These are phyloP conservation scores for Fusarium begoniae DNA, from an alignment of 2,329 filamentous ascomycete genomes.

Conservation along the genomic window DNA sequence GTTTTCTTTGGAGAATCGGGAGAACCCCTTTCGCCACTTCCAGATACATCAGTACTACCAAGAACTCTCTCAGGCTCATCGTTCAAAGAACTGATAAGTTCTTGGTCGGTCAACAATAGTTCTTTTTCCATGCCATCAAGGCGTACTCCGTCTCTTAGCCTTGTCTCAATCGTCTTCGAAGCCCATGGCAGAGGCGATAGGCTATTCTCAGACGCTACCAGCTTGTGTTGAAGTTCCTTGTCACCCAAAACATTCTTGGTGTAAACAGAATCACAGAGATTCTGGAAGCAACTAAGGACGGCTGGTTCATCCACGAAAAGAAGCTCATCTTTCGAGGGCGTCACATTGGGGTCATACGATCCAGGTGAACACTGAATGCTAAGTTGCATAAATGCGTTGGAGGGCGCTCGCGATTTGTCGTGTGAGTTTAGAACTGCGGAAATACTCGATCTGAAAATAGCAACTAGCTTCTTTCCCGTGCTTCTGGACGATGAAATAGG, in stretches of 20 bases:
- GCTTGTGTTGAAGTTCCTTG: not conserved
- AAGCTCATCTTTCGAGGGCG: constrained; percentile 77
- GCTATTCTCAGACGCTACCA: not conserved
- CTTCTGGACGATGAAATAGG: constrained; percentile 67
- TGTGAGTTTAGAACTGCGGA: constrained; percentile 38
- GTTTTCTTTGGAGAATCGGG: not conserved
- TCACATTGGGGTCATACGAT: constrained; percentile 77
- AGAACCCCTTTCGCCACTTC: not conserved
- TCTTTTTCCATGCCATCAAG: not conserved
- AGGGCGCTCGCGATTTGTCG: constrained; percentile 44
- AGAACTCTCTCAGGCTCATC: constrained; percentile 8
- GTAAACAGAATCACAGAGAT: constrained; percentile 55
- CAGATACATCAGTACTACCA: not conserved
- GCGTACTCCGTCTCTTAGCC: not conserved
- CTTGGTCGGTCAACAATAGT: not conserved
- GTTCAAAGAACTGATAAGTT: constrained; percentile 22
- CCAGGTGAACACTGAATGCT: constrained; percentile 68
- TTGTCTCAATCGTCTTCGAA: not conserved
- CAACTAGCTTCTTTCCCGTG: constrained; percentile 66
- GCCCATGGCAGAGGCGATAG: not conserved
- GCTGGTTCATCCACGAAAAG: constrained; percentile 67
- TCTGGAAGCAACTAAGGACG: constrained; percentile 57
- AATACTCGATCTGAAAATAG: constrained; percentile 62
- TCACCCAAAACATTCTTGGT: not conserved
- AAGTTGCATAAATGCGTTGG: constrained; percentile 70